phyloP scores from a whole-genome alignment of 1,139 yeast genomes.

The Candida albicans region DNA sequence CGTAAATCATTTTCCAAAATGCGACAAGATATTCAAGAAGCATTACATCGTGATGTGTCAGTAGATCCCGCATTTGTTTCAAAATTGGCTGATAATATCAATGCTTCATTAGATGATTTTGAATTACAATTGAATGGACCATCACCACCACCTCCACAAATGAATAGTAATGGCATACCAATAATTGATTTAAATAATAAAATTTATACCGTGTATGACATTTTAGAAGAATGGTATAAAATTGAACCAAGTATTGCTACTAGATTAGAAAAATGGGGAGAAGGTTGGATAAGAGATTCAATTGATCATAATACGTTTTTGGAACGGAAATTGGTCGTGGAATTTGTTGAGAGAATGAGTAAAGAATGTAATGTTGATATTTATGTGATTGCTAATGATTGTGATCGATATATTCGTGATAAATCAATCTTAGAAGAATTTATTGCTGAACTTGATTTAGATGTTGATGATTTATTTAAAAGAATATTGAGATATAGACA shows the following conservation, averaged over 20 bases:
- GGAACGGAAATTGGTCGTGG: constrained; percentile 16
- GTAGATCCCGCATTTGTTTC: constrained; percentile 14
- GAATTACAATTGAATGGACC: constrained; percentile 6
- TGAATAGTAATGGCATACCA: constrained; percentile 8
- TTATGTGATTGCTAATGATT: constrained; percentile 16
- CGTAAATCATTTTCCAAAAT: constrained; percentile 9
- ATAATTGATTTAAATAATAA: constrained; percentile 17
- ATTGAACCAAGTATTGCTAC: constrained; percentile 12
- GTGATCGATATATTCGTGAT: constrained; percentile 18
- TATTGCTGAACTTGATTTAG: constrained; percentile 18
- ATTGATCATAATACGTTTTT: constrained; percentile 17
- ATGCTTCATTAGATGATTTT: constrained; percentile 10
- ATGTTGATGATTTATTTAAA: constrained; percentile 16
- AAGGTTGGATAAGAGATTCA: constrained; percentile 17
- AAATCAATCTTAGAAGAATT: constrained; percentile 18
- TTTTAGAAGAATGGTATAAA: constrained; percentile 18
- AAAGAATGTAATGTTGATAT: constrained; percentile 15
- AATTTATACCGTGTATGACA: constrained; percentile 17
- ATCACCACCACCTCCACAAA: constrained; percentile 4
- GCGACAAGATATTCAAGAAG: constrained; percentile 8
- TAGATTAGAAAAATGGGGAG: constrained; percentile 15
- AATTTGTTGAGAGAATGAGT: constrained; percentile 16
- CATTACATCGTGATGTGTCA: constrained; percentile 9
- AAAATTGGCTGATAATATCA: constrained; percentile 7
- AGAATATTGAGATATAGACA: constrained; percentile 15